Percentiles rank a stretch among this genome's conserved stretches.
Evolutionary conservation across 2,329 filamentous ascomycete genomes (phyloP).

Genomic region (Aspergillus sp.): DNA sequence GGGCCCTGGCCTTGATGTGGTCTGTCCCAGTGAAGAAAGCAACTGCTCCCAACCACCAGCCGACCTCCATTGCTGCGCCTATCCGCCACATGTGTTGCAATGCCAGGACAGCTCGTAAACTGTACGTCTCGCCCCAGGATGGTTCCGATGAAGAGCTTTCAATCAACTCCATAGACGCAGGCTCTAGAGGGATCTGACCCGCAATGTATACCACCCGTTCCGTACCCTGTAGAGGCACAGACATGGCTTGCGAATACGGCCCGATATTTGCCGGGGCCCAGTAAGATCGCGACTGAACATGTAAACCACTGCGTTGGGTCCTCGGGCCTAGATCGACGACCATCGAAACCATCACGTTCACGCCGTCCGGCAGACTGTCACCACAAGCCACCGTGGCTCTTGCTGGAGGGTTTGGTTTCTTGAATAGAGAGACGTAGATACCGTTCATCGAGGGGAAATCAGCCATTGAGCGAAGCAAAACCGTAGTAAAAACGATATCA

Average conservation of each 20-base stretch:
- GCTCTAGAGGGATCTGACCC: conserved; percentile 87
- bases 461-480: conserved; percentile 76
- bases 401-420: conserved; percentile 76
- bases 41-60: conserved; percentile 73
- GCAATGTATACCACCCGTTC: conserved; percentile 65
- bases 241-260: conserved; percentile 87
- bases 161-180: conserved; percentile 67
- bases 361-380: conserved; percentile 58
- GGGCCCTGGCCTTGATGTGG: conserved; percentile 34
- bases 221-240: conserved; percentile 30
- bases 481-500: conserved; percentile 51
- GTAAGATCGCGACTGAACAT: conserved; percentile 91
- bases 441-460: conserved; percentile 75
- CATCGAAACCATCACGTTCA: conserved; percentile 62
- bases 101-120: conserved; percentile 66
- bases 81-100: conserved; percentile 91
- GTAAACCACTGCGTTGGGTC: conserved; percentile 57
- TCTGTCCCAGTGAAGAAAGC: conserved; percentile 65
- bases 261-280: conserved; percentile 99
- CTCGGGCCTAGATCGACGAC: conserved; percentile 42
- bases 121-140: conserved; percentile 42
- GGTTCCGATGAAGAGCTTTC: conserved; percentile 23
- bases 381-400: conserved; percentile 82
- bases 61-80: conserved; percentile 67
- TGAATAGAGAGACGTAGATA: conserved; percentile 74